Evolutionary conservation across 176 grass and related monocot genomes (phyloP), one percentile per base, ranked within the genome.

Genomic region (Zea luxurians): DNA sequence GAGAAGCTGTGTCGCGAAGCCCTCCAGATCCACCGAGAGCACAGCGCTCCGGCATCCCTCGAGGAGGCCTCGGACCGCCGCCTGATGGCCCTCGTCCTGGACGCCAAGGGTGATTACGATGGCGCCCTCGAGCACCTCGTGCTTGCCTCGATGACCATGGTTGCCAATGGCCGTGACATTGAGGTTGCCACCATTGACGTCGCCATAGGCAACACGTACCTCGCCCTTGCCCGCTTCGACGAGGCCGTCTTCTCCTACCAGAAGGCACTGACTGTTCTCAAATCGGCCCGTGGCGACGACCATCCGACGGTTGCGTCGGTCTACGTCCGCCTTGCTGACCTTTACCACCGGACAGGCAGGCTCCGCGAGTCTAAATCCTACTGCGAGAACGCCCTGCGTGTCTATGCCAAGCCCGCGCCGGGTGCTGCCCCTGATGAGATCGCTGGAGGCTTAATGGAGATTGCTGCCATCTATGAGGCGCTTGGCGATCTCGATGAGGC

Each of bases 161-260:
- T 96, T 4, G 85, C 92, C 68, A 87, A 99, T 13, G 92, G 92
- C 2, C 92, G 90, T 18, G 96, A 99, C 17, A 61, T 86, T 0
- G 96, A 99, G 62, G 96, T 94, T 3, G 96, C 96, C 6, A 87
- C 92, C 0, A 94, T 96, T 1, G 96, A 99, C 21, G 73, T 99
- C 2, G 72, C 88, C 3, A 96, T 99, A 66, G 96, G 96, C 50
- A 90, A 91, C 86, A 90, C 92, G 12, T 96, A 99, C 43, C 88
- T 99, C 1, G 82, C 92, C n/a, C 90, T 99, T 0, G 96, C 81
- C 13, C 92, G 96, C 6, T 99, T 99, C 8, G 96, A 99, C 9
- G 96, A 99, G 86, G 82, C 96, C 10, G 92, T 99, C 79, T 99
- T 99, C 90, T 99, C 96, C 16, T 99, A 99, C 84, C 96, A 99